Percentiles rank a stretch among this genome's conserved stretches.
These are phyloP conservation scores for Geranium rotundifolium DNA, from an alignment of 345 rosid species.

Conservation along the genomic window DNA sequence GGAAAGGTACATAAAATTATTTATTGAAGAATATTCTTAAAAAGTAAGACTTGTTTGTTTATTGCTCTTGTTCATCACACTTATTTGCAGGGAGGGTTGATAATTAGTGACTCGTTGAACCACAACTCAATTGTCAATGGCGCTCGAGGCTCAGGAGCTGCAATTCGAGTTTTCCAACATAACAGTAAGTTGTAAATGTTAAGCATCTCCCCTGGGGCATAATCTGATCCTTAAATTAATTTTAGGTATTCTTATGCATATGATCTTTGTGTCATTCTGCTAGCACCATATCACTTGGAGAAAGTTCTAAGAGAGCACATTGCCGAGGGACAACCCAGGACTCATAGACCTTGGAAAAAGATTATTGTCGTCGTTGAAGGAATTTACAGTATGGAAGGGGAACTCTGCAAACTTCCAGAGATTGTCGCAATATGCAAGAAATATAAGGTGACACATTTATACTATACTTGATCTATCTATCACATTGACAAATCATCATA, in stretches of 20 bases:
- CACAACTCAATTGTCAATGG: constrained; percentile 94
- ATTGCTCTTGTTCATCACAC: background rate
- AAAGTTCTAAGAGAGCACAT: constrained; percentile 86
- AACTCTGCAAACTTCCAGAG: constrained; percentile 84
- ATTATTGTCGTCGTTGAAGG: constrained; percentile 83
- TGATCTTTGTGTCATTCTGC: constrained; percentile 13
- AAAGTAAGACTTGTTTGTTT: background rate
- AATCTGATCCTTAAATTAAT: background rate
- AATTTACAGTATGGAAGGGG: constrained; percentile 95
- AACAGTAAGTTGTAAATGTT: constrained; percentile 46
- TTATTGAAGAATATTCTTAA: background rate
- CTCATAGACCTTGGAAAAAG: constrained; percentile 95
- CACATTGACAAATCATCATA: background rate
- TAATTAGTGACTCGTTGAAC: constrained; percentile 89
- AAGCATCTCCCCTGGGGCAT: background rate
- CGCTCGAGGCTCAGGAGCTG: constrained; percentile 95
- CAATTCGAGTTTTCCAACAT: constrained; percentile 83
- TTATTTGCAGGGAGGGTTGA: constrained; percentile 63
- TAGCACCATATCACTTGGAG: constrained; percentile 93
- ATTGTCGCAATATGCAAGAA: constrained; percentile 82
- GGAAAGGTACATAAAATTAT: constrained; percentile 47
- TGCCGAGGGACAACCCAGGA: constrained; percentile 85
- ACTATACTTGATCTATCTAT: background rate
- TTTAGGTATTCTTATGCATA: background rate
- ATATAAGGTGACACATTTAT: constrained; percentile 45